Evolutionary conservation across 2,329 filamentous ascomycete genomes (phyloP).

Genomic region (Sclerotinia glacialis): DNA sequence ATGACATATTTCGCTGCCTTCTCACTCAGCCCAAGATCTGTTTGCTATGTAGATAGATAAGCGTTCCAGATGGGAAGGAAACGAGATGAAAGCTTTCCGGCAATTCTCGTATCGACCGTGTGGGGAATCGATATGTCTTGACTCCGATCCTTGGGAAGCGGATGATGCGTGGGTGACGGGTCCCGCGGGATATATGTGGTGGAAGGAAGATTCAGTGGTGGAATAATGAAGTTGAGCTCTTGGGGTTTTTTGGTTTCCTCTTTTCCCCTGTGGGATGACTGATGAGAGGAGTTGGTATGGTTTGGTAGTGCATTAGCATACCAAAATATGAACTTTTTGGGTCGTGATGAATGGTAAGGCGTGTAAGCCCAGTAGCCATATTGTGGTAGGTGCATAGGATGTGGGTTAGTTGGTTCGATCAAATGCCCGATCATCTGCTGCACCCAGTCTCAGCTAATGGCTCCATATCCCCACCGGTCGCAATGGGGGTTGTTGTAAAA

Average conservation of each 20-base stretch:
- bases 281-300: not conserved
- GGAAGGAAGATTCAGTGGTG: not conserved
- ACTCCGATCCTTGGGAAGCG: not conserved
- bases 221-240: not conserved
- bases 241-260: not conserved
- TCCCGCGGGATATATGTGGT: not conserved
- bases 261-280: not conserved
- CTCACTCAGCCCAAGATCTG: conserved; percentile 13
- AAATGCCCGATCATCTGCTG: conserved; percentile 5
- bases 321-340: not conserved
- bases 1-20: not conserved
- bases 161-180: not conserved
- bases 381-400: conserved; percentile 10
- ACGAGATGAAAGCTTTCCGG: conserved; percentile 5
- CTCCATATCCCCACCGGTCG: not conserved
- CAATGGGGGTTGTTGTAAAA: not conserved
- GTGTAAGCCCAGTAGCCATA: conserved; percentile 2
- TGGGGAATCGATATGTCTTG: not conserved
- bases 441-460: not conserved
- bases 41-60: not conserved
- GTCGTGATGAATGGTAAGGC: not conserved
- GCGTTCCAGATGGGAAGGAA: conserved; percentile 3
- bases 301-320: not conserved
- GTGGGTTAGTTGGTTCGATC: not conserved
- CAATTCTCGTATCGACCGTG: conserved; percentile 15